Conservation (phyloP, 169 alveolate species). For the Babesia ovis region DNA sequence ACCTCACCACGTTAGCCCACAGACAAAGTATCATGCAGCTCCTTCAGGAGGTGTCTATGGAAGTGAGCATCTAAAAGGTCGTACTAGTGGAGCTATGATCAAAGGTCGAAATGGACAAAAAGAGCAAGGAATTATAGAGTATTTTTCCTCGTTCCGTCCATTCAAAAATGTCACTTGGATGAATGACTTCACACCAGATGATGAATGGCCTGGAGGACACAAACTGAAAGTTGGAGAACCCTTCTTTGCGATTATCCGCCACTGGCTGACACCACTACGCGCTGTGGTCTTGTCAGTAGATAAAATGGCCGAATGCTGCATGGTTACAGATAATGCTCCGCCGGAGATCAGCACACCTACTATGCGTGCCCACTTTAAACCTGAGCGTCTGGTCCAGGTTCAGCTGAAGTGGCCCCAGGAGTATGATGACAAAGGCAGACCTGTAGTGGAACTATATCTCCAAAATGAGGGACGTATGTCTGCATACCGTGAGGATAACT, state of each 20-base stretch:
- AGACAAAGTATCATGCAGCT: too few species aligned
- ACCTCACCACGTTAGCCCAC: too few species aligned
- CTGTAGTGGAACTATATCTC: constrained; percentile 22
- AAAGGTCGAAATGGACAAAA: neutral
- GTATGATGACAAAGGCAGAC: constrained; percentile 60
- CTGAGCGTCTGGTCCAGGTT: constrained; percentile 32
- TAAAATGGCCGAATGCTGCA: constrained; percentile 54
- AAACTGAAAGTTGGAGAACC: constrained; percentile 46
- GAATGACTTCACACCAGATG: constrained; percentile 36
- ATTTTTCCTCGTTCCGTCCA: constrained; percentile 21
- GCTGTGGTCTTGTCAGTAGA: constrained; percentile 43
- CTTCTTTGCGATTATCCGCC: constrained; percentile 46
- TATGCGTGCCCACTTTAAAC: constrained; percentile 10
- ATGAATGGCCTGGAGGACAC: constrained; percentile 63
- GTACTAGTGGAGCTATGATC: neutral
- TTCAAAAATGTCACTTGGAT: constrained; percentile 16
- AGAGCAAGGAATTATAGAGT: neutral
- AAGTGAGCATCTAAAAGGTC: neutral
- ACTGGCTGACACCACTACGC: constrained; percentile 46
- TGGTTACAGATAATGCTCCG: constrained; percentile 41
- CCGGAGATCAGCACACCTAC: neutral
- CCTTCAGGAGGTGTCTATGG: constrained; percentile 34
- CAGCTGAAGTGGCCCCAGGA: constrained; percentile 56
- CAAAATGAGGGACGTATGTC: neutral
- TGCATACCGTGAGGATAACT: constrained; percentile 13